Base-by-base conservation (phyloP, 768 basidiomycete species). In the Trametes villosa region DNA sequence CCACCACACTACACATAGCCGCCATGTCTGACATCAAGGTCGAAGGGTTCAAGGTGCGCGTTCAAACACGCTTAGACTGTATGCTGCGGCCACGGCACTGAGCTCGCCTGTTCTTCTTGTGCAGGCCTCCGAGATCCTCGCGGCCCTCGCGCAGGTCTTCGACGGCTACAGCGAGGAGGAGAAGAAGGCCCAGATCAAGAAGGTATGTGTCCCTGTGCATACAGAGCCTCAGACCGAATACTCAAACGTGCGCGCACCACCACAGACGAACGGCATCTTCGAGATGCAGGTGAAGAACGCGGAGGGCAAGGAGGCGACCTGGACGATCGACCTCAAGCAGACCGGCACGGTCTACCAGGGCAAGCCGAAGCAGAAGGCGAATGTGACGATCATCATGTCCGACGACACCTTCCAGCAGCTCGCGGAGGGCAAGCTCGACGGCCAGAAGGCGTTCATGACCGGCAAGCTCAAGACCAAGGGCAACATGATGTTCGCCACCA, bases 371-470 rank as follows among this genome's bases (percentile, higher is more conserved):
- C 80, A 86, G 58, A 93, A 94, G 74, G 78, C 91, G 6, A 92
- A 96, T 69, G 93, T 95, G 58, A 88, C 89, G 18, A 83, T 96
- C 73, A 79, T 88, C 54, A 79, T 94, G 65, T 82, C 84, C 31
- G 92, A 94, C 74, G 89, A 90, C 20, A 87, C 86, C 11, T 87
- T 94, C 70, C 73, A 79, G 30, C 82, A 87, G 40, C 79, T 98
- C 34, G 87, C 91, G 4, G 70, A 76, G 38, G 91, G 89, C 69
- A 91, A 92, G 89, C 78, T 90, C 45, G 93, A 91, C 67, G 94
- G 92, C 20, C 95, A 97, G 76, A 95, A 94, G 72, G 94, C 94
- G 22, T 97, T 95, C 79, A 93, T 98, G 91, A 92, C 91, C 8
- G 95, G 95, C 29, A 91, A 92, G 71, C 84, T 97, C 50, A 96